phyloP scores from a whole-genome alignment of 2,329 filamentous ascomycete genomes.

The Fusarium verrucosum region DNA sequence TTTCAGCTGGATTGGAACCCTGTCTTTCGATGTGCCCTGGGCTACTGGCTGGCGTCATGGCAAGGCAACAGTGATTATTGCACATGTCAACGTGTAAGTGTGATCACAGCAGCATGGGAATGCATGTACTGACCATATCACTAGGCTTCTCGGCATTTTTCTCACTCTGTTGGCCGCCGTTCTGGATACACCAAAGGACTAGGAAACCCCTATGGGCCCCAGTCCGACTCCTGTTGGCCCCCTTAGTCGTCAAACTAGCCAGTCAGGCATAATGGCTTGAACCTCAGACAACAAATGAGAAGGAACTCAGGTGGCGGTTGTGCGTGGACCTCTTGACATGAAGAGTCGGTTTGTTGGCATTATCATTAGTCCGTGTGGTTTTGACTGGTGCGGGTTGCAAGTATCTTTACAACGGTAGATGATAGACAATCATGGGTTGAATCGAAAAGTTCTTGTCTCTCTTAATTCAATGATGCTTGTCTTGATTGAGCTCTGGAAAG shows the following conservation, averaged over 20 bases:
- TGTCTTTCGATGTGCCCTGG: constrained; percentile 1
- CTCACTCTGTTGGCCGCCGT: constrained; percentile 30
- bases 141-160: constrained; percentile 35
- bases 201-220: neutral
- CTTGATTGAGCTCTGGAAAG: neutral
- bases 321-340: neutral
- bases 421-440: neutral
- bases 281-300: neutral
- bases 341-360: neutral
- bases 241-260: neutral
- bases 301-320: neutral
- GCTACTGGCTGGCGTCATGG: neutral
- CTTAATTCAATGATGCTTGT: neutral
- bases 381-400: constrained; percentile 7
- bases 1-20: constrained; percentile 1
- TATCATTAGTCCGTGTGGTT: constrained; percentile 5
- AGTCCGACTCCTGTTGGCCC: neutral
- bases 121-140: constrained; percentile 15
- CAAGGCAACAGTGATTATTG: constrained; percentile 20
- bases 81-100: constrained; percentile 43
- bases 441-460: constrained; percentile 1
- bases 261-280: neutral
- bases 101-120: neutral
- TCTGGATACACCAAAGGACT: constrained; percentile 23
- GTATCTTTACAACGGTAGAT: constrained; percentile 14